Percentiles rank a stretch among this genome's conserved stretches.
Evolutionary conservation across 192 early-diverging fungal genomes (phyloP).

Genomic region (Backusella psychrophila): DNA sequence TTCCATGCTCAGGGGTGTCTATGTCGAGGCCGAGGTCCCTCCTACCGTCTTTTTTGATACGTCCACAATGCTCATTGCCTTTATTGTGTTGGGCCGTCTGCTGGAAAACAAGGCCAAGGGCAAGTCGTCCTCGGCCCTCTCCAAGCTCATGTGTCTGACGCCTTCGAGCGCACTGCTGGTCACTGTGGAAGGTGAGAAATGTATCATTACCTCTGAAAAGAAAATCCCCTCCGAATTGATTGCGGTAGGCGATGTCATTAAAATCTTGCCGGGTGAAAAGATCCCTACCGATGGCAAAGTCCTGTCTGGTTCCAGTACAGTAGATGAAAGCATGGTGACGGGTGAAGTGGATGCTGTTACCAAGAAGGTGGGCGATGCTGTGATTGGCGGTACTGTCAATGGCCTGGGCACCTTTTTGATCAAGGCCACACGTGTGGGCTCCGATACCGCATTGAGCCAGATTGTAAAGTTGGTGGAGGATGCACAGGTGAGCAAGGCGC

Average conservation of each 20-base stretch:
- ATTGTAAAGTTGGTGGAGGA: constrained; percentile 92
- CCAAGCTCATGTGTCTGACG: constrained; percentile 84
- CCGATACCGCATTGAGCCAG: constrained; percentile 88
- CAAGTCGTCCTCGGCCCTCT: constrained; percentile 84
- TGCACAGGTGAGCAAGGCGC: constrained; percentile 92
- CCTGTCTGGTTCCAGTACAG: constrained; percentile 65
- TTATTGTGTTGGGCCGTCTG: constrained; percentile 90
- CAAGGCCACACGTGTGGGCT: constrained; percentile 81
- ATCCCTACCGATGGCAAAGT: constrained; percentile 89
- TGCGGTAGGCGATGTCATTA: constrained; percentile 81
- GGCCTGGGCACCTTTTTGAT: constrained; percentile 83
- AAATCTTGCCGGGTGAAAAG: constrained; percentile 90
- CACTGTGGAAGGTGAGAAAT: constrained; percentile 5
- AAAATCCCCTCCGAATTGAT: constrained; percentile 85
- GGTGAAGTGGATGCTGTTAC: constrained; percentile 84
- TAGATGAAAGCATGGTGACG: constrained; percentile 97
- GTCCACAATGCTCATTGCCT: constrained; percentile 85
- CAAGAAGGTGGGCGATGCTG: constrained; percentile 59
- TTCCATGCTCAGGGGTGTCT: constrained; percentile 66
- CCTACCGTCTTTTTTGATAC: constrained; percentile 96
- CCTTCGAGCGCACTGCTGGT: constrained; percentile 72
- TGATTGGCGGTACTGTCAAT: constrained; percentile 98
- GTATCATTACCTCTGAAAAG: constrained; percentile 57
- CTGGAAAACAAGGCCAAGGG: constrained; percentile 95
- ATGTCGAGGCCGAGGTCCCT: constrained; percentile 42